A percentile compares a stretch with the other conserved stretches of the same genome.
Evolutionary conservation across 2,329 filamentous ascomycete species (phyloP).

Genomic region (Colletotrichum sansevieriae): DNA sequence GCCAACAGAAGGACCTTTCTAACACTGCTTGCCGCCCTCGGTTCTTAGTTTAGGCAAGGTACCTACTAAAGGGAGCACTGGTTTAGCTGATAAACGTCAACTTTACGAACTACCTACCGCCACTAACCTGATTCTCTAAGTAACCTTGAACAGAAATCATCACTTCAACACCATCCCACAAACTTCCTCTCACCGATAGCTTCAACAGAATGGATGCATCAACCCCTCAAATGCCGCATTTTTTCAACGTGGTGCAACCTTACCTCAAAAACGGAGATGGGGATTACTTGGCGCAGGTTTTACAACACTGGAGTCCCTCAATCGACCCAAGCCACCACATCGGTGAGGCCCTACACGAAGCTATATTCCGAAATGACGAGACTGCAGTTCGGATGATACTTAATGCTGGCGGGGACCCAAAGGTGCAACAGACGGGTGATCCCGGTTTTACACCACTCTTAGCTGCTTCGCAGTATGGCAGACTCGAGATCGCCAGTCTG

Average conservation of each 20-base stretch:
- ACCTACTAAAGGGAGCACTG: no score
- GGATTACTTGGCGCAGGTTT: constrained; percentile 27
- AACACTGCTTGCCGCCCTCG: no score
- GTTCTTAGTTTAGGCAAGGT: no score
- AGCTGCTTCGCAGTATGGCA: constrained; percentile 30
- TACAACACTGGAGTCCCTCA: constrained; percentile 29
- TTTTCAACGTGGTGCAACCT: constrained; percentile 12
- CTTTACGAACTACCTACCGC: no score
- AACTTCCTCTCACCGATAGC: no score
- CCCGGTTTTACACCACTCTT: constrained; percentile 28
- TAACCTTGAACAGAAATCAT: no score
- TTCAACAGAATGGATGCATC: constrained; percentile 8
- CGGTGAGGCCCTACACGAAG: constrained; percentile 27
- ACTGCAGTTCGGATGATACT: constrained; percentile 29
- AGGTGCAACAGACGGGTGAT: constrained; percentile 5
- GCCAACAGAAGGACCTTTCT: no score
- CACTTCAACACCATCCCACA: no score
- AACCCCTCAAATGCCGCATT: constrained; percentile 26
- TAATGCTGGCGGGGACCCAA: constrained; percentile 21
- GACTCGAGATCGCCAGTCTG: constrained; percentile 25
- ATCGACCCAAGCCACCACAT: constrained; percentile 25
- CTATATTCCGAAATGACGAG: constrained; percentile 30
- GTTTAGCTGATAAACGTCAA: no score
- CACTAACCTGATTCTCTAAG: no score
- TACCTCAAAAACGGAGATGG: constrained; percentile 26